These are phyloP conservation scores for Arthroderma uncinatum DNA, from an alignment of 2,329 filamentous ascomycete genomes.

Conservation along the genomic window DNA sequence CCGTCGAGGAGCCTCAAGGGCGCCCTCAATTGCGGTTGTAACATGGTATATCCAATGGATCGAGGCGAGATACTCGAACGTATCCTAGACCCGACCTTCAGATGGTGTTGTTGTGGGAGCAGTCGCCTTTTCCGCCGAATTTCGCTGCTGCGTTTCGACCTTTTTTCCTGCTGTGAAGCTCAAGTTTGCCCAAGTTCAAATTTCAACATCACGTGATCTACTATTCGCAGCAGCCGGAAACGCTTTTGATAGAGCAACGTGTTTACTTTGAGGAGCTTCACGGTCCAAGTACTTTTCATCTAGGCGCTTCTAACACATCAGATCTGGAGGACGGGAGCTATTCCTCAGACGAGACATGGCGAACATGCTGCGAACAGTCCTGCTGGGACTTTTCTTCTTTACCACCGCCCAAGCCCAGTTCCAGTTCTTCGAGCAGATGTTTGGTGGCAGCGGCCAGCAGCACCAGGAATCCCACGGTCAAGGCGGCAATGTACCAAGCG, in stretches of 20 bases:
- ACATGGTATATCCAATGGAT: slow-evolving; percentile 22
- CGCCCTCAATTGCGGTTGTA: slow-evolving; percentile 33
- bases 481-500: slow-evolving; percentile 71
- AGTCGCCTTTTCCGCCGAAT: neutral
- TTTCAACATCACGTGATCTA: neutral
- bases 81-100: slow-evolving; percentile 5
- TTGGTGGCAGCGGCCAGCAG: slow-evolving; percentile 53
- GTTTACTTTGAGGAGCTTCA: neutral
- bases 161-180: neutral
- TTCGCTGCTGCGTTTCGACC: neutral
- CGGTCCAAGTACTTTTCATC: neutral
- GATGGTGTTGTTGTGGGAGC: neutral
- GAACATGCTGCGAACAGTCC: neutral
- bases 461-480: slow-evolving; percentile 47
- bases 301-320: neutral
- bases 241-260: neutral
- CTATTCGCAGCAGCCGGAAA: neutral
- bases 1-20: slow-evolving; percentile 31
- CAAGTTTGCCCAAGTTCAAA: neutral
- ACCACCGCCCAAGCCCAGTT: slow-evolving; percentile 65
- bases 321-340: too few species aligned
- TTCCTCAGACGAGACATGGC: neutral
- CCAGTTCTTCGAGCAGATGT: slow-evolving; percentile 98
- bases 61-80: slow-evolving; percentile 6
- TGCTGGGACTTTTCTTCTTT: slow-evolving; percentile 46